These are phyloP conservation scores for Leishmania braziliensis DNA, from an alignment of 208 protist genomes.

Conservation along the genomic window DNA sequence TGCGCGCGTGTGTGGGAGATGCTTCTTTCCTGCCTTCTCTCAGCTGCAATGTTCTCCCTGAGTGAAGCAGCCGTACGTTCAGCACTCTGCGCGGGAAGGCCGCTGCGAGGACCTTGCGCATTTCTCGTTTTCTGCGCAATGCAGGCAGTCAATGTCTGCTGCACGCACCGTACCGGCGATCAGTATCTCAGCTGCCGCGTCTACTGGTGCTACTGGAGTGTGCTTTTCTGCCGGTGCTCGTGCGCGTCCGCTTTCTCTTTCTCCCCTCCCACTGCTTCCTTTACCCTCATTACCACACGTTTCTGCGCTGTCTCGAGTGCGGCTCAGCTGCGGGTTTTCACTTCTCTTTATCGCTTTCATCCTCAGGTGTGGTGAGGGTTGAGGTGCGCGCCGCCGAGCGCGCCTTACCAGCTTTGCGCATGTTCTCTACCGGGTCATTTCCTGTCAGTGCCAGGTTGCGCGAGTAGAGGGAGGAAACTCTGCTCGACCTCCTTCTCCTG, in stretches of 20 bases:
- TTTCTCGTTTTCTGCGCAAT: background rate
- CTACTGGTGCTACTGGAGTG: background rate
- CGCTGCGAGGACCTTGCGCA: background rate
- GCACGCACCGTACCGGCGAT: background rate
- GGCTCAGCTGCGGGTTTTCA: background rate
- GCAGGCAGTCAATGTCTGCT: background rate
- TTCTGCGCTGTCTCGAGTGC: background rate
- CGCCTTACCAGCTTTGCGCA: background rate
- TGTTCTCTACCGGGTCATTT: background rate
- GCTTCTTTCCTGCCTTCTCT: background rate
- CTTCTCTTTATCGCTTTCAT: background rate
- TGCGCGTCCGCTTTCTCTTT: background rate
- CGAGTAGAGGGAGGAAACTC: background rate
- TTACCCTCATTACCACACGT: background rate
- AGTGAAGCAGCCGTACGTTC: background rate
- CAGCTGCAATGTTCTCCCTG: background rate
- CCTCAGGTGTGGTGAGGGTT: background rate
- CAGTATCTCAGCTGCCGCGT: background rate
- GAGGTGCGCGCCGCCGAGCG: background rate
- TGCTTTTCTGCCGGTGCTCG: background rate
- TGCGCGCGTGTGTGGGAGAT: background rate
- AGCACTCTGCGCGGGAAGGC: background rate
- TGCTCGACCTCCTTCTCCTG: background rate
- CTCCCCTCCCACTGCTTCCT: background rate
- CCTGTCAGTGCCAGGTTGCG: background rate